Percentiles rank a stretch among this genome's conserved stretches.
phyloP scores from a whole-genome alignment of 257 asterid genomes.

The Rauvolfia tetraphylla region DNA sequence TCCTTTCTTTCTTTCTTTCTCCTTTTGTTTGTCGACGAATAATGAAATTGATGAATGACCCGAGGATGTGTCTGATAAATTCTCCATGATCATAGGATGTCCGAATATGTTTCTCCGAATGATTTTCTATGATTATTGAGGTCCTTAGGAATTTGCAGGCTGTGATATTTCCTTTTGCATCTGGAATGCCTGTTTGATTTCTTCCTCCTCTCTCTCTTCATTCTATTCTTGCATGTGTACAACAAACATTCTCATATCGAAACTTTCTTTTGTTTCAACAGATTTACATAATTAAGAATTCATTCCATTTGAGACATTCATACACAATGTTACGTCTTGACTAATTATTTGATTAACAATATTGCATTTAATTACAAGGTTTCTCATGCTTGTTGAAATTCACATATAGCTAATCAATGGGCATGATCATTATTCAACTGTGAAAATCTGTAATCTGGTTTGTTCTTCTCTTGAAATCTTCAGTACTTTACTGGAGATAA shows the following conservation, averaged over 20 bases:
- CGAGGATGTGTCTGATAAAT: too few species aligned
- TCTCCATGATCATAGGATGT: background rate
- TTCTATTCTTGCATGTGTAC: too few species aligned
- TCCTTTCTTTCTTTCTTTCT: background rate
- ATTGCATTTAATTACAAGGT: too few species aligned
- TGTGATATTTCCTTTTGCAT: background rate
- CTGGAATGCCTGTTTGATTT: background rate
- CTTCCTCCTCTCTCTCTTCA: background rate
- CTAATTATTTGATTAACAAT: too few species aligned
- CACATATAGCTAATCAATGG: too few species aligned
- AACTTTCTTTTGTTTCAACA: too few species aligned
- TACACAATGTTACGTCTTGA: too few species aligned
- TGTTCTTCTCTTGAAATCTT: background rate
- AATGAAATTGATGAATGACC: background rate
- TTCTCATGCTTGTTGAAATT: too few species aligned
- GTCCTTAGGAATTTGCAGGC: background rate
- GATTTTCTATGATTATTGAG: background rate
- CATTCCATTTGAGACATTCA: too few species aligned
- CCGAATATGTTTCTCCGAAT: background rate
- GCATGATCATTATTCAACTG: background rate
- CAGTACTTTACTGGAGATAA: slow-evolving; percentile 74
- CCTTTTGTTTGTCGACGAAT: slow-evolving; percentile 2
- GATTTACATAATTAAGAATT: too few species aligned
- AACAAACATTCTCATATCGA: too few species aligned
- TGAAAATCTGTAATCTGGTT: background rate